Evolutionary conservation across 106 monocot genomes (phyloP).

Genomic region (Agapanthus africanus): DNA sequence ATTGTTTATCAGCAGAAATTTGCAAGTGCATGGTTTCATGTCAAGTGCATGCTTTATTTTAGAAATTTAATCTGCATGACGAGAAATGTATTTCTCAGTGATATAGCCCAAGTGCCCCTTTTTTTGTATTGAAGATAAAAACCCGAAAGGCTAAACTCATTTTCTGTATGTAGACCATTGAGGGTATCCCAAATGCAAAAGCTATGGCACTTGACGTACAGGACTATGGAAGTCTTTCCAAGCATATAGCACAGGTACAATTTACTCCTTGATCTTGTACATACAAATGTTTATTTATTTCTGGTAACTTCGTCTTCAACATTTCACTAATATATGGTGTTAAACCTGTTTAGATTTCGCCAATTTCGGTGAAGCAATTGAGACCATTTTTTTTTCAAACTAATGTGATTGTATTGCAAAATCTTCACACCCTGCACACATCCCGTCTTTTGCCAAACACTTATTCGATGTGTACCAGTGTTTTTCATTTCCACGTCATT

Average conservation of each 20-base stretch:
- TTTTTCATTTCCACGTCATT: background rate
- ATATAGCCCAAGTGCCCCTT: background rate
- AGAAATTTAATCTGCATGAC: background rate
- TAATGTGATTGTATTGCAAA: background rate
- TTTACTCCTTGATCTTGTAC: background rate
- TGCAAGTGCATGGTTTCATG: background rate
- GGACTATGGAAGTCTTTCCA: slow-evolving; percentile 53
- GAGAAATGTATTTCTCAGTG: background rate
- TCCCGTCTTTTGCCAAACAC: background rate
- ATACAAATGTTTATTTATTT: background rate
- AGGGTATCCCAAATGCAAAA: slow-evolving; percentile 77
- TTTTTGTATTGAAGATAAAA: background rate
- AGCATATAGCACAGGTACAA: slow-evolving; percentile 58
- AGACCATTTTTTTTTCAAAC: background rate
- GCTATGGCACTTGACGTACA: slow-evolving; percentile 80
- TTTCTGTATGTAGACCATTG: slow-evolving; percentile 51
- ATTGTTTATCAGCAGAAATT: background rate
- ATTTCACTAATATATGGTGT: background rate
- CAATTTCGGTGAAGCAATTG: background rate
- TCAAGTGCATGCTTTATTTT: background rate
- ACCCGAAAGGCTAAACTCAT: background rate
- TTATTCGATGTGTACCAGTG: background rate
- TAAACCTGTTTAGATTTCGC: background rate
- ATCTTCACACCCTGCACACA: background rate
- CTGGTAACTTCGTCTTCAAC: background rate